Evolutionary conservation across 305 asterid genomes (phyloP).

Genomic region (Plantago rigida): DNA sequence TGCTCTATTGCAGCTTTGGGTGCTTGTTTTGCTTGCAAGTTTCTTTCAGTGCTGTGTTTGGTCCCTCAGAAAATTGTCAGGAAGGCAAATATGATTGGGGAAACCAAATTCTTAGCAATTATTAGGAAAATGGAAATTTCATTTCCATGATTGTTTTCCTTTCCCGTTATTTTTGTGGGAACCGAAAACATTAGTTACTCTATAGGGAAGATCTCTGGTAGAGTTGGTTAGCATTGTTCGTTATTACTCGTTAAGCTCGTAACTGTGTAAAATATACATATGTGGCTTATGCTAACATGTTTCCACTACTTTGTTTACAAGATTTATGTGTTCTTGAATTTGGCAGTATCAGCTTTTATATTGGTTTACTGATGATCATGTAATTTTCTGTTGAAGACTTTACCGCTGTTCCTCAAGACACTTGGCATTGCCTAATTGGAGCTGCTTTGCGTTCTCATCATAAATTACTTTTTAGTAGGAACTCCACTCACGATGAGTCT

Average conservation of each 20-base stretch:
- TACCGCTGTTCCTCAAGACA: conserved; percentile 39
- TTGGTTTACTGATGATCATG: conserved; percentile 12
- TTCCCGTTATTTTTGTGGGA: background rate
- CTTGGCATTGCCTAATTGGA: conserved; percentile 69
- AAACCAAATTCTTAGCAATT: background rate
- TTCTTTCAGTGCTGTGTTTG: conserved; percentile 6
- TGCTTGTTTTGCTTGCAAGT: background rate
- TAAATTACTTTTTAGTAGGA: conserved; percentile 39
- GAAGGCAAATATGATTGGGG: background rate
- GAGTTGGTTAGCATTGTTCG: background rate
- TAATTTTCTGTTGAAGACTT: conserved; percentile 27
- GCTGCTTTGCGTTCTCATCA: conserved; percentile 56
- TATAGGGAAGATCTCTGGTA: background rate
- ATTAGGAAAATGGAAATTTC: background rate
- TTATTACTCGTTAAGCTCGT: conserved; percentile 6
- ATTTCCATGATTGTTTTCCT: too few species aligned
- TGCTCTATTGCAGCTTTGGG: conserved; percentile 19
- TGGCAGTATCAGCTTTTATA: conserved; percentile 17
- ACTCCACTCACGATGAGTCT: conserved; percentile 34
- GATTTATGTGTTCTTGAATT: conserved; percentile 15
- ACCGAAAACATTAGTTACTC: background rate
- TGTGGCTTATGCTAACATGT: conserved; percentile 2
- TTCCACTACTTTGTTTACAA: conserved; percentile 7
- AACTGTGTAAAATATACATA: background rate
- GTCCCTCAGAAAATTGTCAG: background rate